A percentile compares a stretch with the other conserved stretches of the same genome.
These are phyloP conservation scores for Phytophthora lateralis DNA, from an alignment of 352 stramenopile genomes.

Conservation along the genomic window DNA sequence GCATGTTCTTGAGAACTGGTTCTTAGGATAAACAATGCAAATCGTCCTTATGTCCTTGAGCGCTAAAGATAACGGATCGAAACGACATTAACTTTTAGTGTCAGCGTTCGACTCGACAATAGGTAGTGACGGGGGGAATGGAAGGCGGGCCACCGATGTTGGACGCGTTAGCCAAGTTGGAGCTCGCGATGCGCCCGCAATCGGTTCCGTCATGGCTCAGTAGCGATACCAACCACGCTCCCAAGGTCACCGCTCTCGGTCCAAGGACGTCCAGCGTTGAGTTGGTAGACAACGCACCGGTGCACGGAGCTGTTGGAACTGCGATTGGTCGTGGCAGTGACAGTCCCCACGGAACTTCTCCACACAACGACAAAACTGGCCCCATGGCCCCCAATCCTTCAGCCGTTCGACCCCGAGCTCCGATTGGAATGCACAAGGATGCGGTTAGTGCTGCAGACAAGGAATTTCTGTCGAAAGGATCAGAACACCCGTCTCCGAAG, in stretches of 20 bases:
- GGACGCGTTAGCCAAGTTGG: slow-evolving; percentile 66
- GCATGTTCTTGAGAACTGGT: no score
- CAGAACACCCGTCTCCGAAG: slow-evolving; percentile 45
- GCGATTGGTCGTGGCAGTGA: slow-evolving; percentile 1
- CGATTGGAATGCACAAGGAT: slow-evolving; percentile 66
- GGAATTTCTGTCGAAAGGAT: slow-evolving; percentile 52
- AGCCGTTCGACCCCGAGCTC: slow-evolving; percentile 57
- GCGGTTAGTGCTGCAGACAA: slow-evolving; percentile 23
- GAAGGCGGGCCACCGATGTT: slow-evolving; percentile 44
- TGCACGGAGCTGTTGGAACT: neutral
- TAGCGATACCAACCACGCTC: slow-evolving; percentile 71
- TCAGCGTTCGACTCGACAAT: neutral
- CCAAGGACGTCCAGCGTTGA: slow-evolving; percentile 57
- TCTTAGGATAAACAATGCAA: no score
- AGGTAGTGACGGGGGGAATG: slow-evolving; percentile 16
- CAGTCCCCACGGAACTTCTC: slow-evolving; percentile 5
- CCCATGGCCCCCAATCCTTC: slow-evolving; percentile 31
- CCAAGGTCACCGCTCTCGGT: slow-evolving; percentile 62
- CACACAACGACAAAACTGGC: slow-evolving; percentile 31
- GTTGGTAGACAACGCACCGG: slow-evolving; percentile 45
- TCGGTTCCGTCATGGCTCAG: slow-evolving; percentile 78
- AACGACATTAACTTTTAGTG: slow-evolving; percentile 4
- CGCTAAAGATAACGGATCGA: slow-evolving; percentile 27
- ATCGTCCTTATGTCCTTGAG: no score
- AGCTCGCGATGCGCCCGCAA: slow-evolving; percentile 73